Evolutionary conservation across 768 basidiomycete species (phyloP).

Genomic region (Suillus paluster): DNA sequence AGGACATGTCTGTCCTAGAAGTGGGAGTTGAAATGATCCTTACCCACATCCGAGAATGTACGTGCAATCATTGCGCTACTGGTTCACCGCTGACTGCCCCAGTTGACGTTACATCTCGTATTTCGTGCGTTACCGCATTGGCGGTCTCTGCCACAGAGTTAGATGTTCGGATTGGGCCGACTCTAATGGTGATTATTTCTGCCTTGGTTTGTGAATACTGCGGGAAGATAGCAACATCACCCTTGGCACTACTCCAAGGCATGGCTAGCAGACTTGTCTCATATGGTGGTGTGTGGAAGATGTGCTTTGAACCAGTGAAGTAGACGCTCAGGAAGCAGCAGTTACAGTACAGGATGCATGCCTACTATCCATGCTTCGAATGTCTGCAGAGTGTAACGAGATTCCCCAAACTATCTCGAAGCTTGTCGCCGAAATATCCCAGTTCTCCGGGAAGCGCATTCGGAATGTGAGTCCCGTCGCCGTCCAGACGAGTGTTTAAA

Average conservation of each 20-base stretch:
- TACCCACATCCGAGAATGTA: conserved; percentile 54
- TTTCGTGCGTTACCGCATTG: conserved; percentile 49
- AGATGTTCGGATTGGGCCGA: conserved; percentile 50
- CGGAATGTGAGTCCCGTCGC: conserved; percentile 48
- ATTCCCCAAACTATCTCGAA: conserved; percentile 50
- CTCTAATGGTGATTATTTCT: conserved; percentile 65
- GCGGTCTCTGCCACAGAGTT: conserved; percentile 49
- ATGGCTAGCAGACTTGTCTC: conserved; percentile 44
- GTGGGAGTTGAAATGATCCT: conserved; percentile 60
- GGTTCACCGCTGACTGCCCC: conserved; percentile 1
- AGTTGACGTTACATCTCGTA: conserved; percentile 47
- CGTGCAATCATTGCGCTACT: conserved; percentile 18
- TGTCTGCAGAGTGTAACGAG: conserved; percentile 61
- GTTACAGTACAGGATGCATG: conserved; percentile 71
- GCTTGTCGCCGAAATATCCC: conserved; percentile 47
- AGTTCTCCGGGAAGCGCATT: conserved; percentile 57
- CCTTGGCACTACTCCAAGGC: conserved; percentile 51
- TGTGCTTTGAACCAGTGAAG: conserved; percentile 16
- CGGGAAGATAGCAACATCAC: conserved; percentile 52
- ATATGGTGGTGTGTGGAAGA: conserved; percentile 47
- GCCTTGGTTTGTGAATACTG: conserved; percentile 71
- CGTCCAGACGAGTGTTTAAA: background rate
- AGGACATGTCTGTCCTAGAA: conserved; percentile 53
- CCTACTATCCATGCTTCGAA: conserved; percentile 70
- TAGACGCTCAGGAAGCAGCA: conserved; percentile 41